Conservation (phyloP, 306 rosid species). For the Coriaria nepalensis region DNA sequence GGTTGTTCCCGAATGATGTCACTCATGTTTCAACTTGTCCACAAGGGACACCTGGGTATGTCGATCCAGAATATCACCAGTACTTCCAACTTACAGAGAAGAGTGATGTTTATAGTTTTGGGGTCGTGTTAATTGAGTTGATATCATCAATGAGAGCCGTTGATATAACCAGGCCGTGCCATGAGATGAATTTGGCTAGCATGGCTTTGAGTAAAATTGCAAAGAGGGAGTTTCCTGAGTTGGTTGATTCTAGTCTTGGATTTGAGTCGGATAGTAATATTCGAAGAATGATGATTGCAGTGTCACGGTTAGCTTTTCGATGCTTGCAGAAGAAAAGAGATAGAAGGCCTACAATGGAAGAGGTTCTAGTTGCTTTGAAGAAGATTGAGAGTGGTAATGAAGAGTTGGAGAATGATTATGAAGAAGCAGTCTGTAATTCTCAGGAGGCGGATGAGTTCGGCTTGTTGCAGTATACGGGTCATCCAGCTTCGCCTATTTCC, state of each 20-base stretch:
- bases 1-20: conserved; percentile 39
- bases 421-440: conserved; percentile 6
- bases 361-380: conserved; percentile 33
- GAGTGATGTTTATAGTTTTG: conserved; percentile 74
- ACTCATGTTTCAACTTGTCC: conserved; percentile 72
- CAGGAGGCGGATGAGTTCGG: not conserved
- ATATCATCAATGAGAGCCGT: conserved; percentile 59
- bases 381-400: conserved; percentile 22
- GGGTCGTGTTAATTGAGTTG: conserved; percentile 58
- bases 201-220: conserved; percentile 33
- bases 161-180: conserved; percentile 35
- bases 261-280: conserved; percentile 31
- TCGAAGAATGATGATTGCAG: conserved; percentile 32
- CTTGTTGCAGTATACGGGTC: too few relatives aligned
- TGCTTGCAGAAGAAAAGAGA: conserved; percentile 57
- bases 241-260: conserved; percentile 45
- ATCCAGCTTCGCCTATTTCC: too few relatives aligned
- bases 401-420: conserved; percentile 9
- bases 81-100: conserved; percentile 47
- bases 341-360: conserved; percentile 57
- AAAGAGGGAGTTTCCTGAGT: conserved; percentile 25
- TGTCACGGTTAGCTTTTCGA: conserved; percentile 52
- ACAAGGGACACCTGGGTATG: conserved; percentile 69
- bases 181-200: conserved; percentile 53
- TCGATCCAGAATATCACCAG: conserved; percentile 63